phyloP scores from a whole-genome alignment of 2,329 filamentous ascomycete genomes.

The Chalara sp. region DNA sequence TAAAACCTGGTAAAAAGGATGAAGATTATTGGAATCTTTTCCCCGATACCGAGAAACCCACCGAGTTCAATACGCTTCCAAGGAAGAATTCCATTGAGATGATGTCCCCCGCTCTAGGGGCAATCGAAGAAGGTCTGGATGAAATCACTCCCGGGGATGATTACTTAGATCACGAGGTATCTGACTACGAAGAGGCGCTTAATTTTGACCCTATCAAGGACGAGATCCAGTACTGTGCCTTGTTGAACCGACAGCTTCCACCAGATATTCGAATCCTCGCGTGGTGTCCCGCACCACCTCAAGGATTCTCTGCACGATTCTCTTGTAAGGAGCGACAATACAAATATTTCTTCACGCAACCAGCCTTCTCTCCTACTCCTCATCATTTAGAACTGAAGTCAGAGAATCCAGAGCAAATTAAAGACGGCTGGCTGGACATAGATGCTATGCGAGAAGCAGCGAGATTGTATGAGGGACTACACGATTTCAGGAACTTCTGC shows the following conservation, averaged over 20 bases:
- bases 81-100: conserved; percentile 19
- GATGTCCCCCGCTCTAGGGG: conserved; percentile 18
- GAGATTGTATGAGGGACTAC: conserved; percentile 68
- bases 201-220: conserved; percentile 65
- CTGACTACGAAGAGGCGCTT: conserved; percentile 23
- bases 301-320: conserved; percentile 83
- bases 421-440: conserved; percentile 79
- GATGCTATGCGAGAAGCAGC: conserved; percentile 80
- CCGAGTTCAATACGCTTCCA: conserved; percentile 18
- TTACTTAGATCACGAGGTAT: conserved; percentile 15
- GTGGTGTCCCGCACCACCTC: conserved; percentile 80
- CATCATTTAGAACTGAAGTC: conserved; percentile 34
- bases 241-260: conserved; percentile 83
- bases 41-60: background rate
- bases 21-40: background rate
- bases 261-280: conserved; percentile 85
- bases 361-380: conserved; percentile 68
- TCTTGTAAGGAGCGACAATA: conserved; percentile 88
- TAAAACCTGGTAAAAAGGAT: background rate
- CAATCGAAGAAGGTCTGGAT: conserved; percentile 13
- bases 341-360: conserved; percentile 96
- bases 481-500: conserved; percentile 97
- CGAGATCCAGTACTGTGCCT: conserved; percentile 75
- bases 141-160: conserved; percentile 8
- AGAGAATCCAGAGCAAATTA: conserved; percentile 27